Percentiles rank a stretch among this genome's conserved stretches.
Evolutionary conservation across 257 asterid genomes (phyloP).

Genomic region (Gentiana macrophylla): DNA sequence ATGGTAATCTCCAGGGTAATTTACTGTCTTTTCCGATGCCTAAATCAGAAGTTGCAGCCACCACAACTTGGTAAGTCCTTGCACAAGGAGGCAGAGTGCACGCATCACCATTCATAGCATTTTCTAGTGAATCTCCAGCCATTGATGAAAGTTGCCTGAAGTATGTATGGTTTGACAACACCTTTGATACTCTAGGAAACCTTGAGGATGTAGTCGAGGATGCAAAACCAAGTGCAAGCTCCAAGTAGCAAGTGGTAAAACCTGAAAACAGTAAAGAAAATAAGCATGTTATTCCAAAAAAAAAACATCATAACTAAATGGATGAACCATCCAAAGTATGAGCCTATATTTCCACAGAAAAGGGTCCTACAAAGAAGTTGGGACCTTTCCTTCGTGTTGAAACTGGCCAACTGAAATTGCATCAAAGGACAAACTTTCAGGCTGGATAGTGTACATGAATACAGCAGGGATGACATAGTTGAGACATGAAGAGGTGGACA

Average conservation of each 20-base stretch:
- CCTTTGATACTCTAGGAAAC: conserved; percentile 11
- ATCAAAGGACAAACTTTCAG: conserved; percentile 11
- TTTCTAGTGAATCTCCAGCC: conserved; percentile 20
- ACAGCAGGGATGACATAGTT: not conserved
- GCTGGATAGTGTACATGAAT: conserved; percentile 6
- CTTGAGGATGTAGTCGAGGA: conserved; percentile 11
- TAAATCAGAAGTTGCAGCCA: conserved; percentile 74
- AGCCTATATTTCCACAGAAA: not conserved
- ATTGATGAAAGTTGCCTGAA: conserved; percentile 23
- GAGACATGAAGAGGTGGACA: not conserved
- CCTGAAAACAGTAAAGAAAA: conserved; percentile 25
- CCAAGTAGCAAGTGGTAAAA: conserved; percentile 15
- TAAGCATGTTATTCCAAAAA: conserved; percentile 9
- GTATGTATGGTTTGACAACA: conserved; percentile 11
- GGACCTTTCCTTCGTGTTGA: conserved; percentile 39
- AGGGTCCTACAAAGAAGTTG: conserved; percentile 9
- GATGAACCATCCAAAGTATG: too few species aligned
- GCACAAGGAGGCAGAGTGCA: conserved; percentile 12
- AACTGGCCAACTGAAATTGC: conserved; percentile 19
- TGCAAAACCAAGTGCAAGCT: conserved; percentile 12
- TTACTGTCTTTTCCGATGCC: conserved; percentile 77
- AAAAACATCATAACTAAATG: not conserved
- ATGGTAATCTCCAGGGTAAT: conserved; percentile 71
- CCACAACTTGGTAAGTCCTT: conserved; percentile 66
- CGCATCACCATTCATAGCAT: conserved; percentile 15